These are phyloP conservation scores for Boletus huronensis DNA, from an alignment of 768 basidiomycete genomes.

Conservation along the genomic window DNA sequence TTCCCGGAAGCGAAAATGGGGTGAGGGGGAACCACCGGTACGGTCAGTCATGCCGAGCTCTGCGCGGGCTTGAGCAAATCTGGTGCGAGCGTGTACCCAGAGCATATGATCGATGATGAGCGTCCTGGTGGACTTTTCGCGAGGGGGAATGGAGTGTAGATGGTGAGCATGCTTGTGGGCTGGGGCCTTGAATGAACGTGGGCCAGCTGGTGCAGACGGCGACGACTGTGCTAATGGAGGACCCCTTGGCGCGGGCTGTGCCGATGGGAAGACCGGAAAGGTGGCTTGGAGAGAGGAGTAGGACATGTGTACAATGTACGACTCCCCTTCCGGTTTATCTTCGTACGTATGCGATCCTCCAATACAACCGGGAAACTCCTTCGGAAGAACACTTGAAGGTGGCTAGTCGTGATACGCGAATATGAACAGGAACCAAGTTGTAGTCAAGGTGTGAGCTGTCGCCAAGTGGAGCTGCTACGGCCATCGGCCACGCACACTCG, in stretches of 20 bases:
- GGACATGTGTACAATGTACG: conserved; percentile 22
- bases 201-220: conserved; percentile 13
- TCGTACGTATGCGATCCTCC: conserved; percentile 5
- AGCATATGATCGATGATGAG: conserved; percentile 86
- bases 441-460: background rate
- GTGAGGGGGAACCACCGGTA: conserved; percentile 61
- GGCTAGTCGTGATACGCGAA: background rate
- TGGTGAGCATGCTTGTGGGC: conserved; percentile 90
- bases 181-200: conserved; percentile 54
- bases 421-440: background rate
- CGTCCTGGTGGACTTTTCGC: conserved; percentile 86
- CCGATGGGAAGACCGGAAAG: conserved; percentile 17
- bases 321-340: conserved; percentile 19
- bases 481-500: too few species aligned
- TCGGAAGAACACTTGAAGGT: background rate
- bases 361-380: conserved; percentile 2
- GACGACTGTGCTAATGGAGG: conserved; percentile 10
- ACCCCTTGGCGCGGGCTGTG: conserved; percentile 5
- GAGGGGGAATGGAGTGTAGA: conserved; percentile 78
- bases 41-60: conserved; percentile 85
- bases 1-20: conserved; percentile 58
- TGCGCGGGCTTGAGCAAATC: conserved; percentile 80
- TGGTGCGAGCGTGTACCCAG: conserved; percentile 78
- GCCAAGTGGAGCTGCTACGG: background rate
- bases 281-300: conserved; percentile 28